Base-by-base conservation (phyloP, 768 basidiomycete species). In the Leccinum subgranulosum region DNA sequence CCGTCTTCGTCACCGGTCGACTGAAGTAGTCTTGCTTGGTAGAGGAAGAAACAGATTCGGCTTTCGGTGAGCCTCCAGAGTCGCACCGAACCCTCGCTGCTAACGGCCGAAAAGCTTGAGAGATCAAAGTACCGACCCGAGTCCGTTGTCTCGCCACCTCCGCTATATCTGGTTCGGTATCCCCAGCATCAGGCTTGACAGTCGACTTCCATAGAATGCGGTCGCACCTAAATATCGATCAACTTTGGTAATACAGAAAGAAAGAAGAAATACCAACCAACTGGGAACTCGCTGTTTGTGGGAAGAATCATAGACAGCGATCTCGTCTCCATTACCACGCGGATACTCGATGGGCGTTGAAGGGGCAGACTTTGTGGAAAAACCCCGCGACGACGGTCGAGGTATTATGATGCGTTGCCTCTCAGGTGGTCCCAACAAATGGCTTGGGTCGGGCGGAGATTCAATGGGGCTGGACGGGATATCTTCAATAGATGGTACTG, bases 201-300 rank as follows among this genome's bases (percentile, higher is more conserved):
- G 86, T 91, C 6, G 87, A 80, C 70, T 91, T 93, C 85, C 85
- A 92, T 5, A 93, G 73, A 47, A 93, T 89, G 19, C 91, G 84
- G 68, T 93, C 91, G 65, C 91, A 93, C 88, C 88, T 90, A 53
- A 7, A 57, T 39, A 49, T 68, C 27, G 58, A 56, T 29, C 47
- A 57, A 27, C 45, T 29, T 36, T 6, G 27, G 11, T 2, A 41
- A 48, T 27, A 29, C 31, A 52, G 33, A 11, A 47, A 46, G 31
- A 41, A 50, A n/a, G 11, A 12, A 1, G 4, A 12, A 11, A 33
- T 6, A 74, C 84, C 49, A 62, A 88, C 91, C 91, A 92, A 69
- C 90, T 90, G 6, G 91, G 91, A 25, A 92, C 91, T 19, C 91
- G 85, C 64, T 84, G 82, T 70, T 93, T 92, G 64, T 82, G 77